Evolutionary conservation across 768 basidiomycete species (phyloP).

Genomic region (Pleurotus platypus): DNA sequence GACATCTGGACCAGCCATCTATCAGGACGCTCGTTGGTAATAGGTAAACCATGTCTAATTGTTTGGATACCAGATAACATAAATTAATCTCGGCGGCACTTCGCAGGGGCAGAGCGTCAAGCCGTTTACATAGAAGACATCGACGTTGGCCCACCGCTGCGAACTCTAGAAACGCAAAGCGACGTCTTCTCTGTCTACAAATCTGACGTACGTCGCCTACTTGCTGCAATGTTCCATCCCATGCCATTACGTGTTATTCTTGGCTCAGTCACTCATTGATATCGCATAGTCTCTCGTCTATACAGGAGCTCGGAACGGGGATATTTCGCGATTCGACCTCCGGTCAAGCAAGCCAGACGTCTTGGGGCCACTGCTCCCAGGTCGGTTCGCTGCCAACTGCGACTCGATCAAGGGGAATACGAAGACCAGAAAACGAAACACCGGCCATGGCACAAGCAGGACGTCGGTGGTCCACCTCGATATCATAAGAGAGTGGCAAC

Average conservation of each 20-base stretch:
- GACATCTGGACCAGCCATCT: constrained; percentile 61
- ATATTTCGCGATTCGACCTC: constrained; percentile 54
- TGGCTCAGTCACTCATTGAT: not conserved
- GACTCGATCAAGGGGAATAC: too few relatives aligned
- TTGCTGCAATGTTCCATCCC: not conserved
- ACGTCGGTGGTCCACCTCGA: constrained; percentile 55
- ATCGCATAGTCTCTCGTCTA: constrained; percentile 43
- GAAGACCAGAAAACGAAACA: too few relatives aligned
- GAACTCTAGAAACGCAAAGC: constrained; percentile 48
- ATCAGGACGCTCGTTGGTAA: constrained; percentile 39
- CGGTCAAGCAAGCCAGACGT: constrained; percentile 35
- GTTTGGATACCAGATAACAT: too few relatives aligned
- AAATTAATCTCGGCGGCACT: not conserved
- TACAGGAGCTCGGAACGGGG: constrained; percentile 59
- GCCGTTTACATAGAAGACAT: constrained; percentile 53
- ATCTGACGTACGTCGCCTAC: constrained; percentile 33
- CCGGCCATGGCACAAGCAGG: not conserved
- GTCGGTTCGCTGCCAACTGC: not conserved
- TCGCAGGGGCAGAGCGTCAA: constrained; percentile 47
- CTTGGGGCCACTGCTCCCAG: constrained; percentile 33
- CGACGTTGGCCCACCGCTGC: constrained; percentile 29
- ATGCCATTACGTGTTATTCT: not conserved
- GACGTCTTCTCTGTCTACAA: constrained; percentile 64
- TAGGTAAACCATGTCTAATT: constrained; percentile 36
- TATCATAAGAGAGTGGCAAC: constrained; percentile 43